phyloP scores from a whole-genome alignment of 495 filamentous ascomycete species.

The Ascodesmis nigricans region DNA sequence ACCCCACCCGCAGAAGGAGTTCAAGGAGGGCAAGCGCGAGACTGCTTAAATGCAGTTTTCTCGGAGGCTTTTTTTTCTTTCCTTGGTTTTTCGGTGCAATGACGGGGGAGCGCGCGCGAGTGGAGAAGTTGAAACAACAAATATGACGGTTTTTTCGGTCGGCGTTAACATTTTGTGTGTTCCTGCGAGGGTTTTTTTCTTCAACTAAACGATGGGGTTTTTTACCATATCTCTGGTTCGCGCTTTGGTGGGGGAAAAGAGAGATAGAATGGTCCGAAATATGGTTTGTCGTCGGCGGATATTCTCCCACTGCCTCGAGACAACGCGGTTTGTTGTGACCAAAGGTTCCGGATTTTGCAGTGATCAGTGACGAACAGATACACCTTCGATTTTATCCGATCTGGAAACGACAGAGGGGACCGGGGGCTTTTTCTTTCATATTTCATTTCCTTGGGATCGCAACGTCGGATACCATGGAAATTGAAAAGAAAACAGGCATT shows the following conservation, averaged over 20 bases:
- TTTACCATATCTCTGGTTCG: neutral
- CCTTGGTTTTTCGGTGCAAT: conserved; percentile 2
- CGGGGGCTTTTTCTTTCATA: conserved; percentile 6
- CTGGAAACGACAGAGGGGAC: no score
- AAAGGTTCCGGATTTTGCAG: conserved; percentile 16
- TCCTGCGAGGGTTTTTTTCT: neutral
- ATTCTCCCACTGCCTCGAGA: no score
- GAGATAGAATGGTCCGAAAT: no score
- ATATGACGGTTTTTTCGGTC: conserved; percentile 16
- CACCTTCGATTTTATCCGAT: no score
- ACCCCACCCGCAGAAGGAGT: conserved; percentile 58
- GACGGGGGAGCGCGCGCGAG: neutral
- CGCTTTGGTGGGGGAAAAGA: neutral
- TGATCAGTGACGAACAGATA: no score
- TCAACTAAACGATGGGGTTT: neutral
- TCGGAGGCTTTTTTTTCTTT: conserved; percentile 8
- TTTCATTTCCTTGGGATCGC: conserved; percentile 5
- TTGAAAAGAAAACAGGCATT: conserved; percentile 43
- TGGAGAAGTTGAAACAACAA: neutral
- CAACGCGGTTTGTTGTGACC: neutral
- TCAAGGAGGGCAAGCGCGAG: conserved; percentile 89
- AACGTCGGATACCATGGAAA: conserved; percentile 5
- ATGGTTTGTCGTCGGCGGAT: no score
- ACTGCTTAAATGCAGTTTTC: conserved; percentile 40
- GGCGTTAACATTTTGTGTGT: conserved; percentile 13